Conservation (phyloP, 164 flowering plant species). For the Vitis amurensis region DNA sequence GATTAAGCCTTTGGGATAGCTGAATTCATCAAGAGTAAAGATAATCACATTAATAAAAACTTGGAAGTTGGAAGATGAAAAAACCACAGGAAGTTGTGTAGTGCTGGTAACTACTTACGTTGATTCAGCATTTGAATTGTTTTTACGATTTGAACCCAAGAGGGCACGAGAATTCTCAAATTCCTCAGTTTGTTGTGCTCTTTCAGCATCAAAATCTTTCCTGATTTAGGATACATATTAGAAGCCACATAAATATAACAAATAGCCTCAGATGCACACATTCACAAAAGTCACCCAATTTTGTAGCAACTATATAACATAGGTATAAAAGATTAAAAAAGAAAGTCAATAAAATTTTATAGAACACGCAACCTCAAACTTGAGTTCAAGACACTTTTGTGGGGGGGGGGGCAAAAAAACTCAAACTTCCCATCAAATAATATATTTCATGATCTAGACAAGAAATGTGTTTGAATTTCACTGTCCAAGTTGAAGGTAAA, state of each 20-base stretch:
- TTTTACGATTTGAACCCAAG: constrained; percentile 29
- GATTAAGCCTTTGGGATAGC: constrained; percentile 91
- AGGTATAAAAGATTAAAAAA: no score
- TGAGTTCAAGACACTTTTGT: no score
- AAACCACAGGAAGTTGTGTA: not conserved
- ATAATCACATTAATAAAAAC: constrained; percentile 8
- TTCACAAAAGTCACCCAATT: no score
- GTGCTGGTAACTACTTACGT: constrained; percentile 36
- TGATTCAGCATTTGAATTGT: constrained; percentile 33
- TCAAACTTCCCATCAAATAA: no score
- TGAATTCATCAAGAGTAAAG: constrained; percentile 23
- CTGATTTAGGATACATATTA: constrained; percentile 32
- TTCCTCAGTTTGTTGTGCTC: constrained; percentile 46
- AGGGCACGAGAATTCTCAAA: constrained; percentile 36
- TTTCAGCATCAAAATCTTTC: constrained; percentile 75
- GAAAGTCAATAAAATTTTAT: no score
- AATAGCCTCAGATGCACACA: no score
- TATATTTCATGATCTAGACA: no score
- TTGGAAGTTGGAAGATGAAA: not conserved
- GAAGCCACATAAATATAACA: not conserved
- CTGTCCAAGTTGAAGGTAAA: no score
- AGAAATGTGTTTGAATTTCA: no score
- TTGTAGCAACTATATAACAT: no score
- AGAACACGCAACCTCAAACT: no score
- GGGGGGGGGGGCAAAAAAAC: no score